Base-by-base conservation (phyloP, 495 filamentous ascomycete species). In the Aspergillus heteromorphus region DNA sequence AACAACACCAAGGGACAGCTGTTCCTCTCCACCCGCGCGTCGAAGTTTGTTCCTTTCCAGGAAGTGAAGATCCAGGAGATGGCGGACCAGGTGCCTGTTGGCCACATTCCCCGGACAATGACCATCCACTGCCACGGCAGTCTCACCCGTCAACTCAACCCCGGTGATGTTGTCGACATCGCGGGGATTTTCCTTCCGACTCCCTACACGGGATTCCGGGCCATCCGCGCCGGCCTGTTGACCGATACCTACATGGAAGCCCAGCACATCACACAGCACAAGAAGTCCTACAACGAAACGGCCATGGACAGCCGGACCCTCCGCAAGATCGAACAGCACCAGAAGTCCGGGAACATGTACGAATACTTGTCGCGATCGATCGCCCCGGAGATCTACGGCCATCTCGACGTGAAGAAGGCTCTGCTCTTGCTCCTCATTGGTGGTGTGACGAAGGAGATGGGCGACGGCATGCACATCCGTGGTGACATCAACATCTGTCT, bases 31-130 rank as follows among this genome's bases (percentile, higher is more conserved):
- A 95, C 92, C 1, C 82, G 93, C 56, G 93, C 95, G 0, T 97
- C 92, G 27, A 97, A 97, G 66, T 98, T 97, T 66, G 72, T 95
- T 62, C 90, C 93, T 4, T 98, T 97, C 81, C 93, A 98, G 70
- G 93, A 98, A 71, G 86, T 97, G 64, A 97, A 97, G 74, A 89
- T 98, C 60, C 95, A 98, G 73, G 93, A 98, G 70, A 87, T 97
- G 81, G 92, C 93, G 23, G 93, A 97, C 61, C 93, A 98, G 66
- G 93, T 98, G 1, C 93, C 93, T 8, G 92, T 98, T 55, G 93
- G 93, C 23, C 93, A 98, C 66, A 97, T 98, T 55, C 93, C 93
- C 18, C 84, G 93, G 45, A 87, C 86, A 40, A 73, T 98, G 45
- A 97, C 92, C 1, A 70, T 98, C 14, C 84, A 95, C 62, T 96